Percentiles rank a stretch among this genome's conserved stretches.
Conservation (phyloP, 495 filamentous ascomycete species). For the Talaromyces adpressus region DNA sequence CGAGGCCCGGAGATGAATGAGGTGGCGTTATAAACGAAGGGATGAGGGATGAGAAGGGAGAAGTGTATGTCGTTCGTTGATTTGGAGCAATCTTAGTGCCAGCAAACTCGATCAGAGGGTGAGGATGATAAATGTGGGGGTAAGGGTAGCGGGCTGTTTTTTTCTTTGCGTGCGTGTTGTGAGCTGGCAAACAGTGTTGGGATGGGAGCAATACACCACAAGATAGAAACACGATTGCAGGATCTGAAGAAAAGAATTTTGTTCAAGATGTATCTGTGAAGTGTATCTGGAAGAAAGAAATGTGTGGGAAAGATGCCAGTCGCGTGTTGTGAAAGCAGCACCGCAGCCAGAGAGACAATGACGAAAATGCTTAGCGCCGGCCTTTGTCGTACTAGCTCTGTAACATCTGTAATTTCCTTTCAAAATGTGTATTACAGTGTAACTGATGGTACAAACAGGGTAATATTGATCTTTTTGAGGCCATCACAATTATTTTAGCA, state of each 20-base stretch:
- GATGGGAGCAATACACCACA: neutral
- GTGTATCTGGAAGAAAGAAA: neutral
- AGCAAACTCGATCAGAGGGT: slow-evolving; percentile 4
- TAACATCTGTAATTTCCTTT: neutral
- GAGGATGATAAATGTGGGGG: slow-evolving; percentile 4
- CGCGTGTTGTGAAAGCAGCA: slow-evolving; percentile 6
- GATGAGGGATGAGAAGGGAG: slow-evolving; percentile 4
- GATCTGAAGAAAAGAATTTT: slow-evolving; percentile 12
- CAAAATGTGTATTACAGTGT: neutral
- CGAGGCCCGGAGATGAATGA: neutral
- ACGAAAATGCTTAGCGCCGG: slow-evolving; percentile 10
- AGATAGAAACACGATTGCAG: neutral
- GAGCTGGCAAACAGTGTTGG: neutral
- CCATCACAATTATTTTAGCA: neutral
- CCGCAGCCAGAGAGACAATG: neutral
- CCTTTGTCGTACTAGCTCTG: neutral
- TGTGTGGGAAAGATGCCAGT: slow-evolving; percentile 3
- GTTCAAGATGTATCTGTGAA: neutral
- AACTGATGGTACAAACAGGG: neutral
- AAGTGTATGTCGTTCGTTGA: slow-evolving; percentile 3
- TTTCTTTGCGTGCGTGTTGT: neutral
- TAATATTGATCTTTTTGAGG: neutral
- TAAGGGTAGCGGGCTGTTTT: neutral
- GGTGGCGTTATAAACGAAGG: neutral
- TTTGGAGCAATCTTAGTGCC: slow-evolving; percentile 3